phyloP scores from a whole-genome alignment of 129 eudicot species.

The Apium graveolens region DNA sequence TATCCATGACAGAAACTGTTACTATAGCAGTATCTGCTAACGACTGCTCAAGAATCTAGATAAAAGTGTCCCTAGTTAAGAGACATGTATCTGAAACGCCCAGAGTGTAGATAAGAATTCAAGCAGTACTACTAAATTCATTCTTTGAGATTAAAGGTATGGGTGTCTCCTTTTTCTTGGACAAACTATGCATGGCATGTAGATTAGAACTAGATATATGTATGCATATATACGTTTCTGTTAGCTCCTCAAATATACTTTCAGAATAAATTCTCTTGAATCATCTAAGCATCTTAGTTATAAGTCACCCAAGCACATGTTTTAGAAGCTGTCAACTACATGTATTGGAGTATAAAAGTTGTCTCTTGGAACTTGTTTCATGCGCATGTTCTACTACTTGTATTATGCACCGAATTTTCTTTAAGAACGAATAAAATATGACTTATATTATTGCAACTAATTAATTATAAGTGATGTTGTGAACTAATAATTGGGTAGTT shows the following conservation, averaged over 20 bases:
- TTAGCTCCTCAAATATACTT: no score
- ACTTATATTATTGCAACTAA: no score
- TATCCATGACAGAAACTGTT: not conserved
- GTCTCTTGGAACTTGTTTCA: conserved; percentile 5
- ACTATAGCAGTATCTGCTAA: not conserved
- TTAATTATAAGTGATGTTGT: not conserved
- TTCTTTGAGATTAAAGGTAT: not conserved
- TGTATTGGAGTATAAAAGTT: not conserved
- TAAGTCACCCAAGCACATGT: not conserved
- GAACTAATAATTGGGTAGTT: not conserved
- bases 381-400: not conserved
- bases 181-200: not conserved
- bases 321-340: not conserved
- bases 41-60: conserved; percentile 3
- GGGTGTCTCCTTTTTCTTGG: not conserved
- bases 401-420: conserved; percentile 4
- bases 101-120: not conserved
- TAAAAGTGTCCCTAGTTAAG: not conserved
- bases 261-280: no score
- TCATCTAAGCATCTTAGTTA: no score
- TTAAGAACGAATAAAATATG: not conserved
- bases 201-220: not conserved
- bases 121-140: not conserved
- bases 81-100: not conserved
- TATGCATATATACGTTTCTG: not conserved